These are phyloP conservation scores for Russula lepida DNA, from an alignment of 768 basidiomycete species.

Conservation along the genomic window DNA sequence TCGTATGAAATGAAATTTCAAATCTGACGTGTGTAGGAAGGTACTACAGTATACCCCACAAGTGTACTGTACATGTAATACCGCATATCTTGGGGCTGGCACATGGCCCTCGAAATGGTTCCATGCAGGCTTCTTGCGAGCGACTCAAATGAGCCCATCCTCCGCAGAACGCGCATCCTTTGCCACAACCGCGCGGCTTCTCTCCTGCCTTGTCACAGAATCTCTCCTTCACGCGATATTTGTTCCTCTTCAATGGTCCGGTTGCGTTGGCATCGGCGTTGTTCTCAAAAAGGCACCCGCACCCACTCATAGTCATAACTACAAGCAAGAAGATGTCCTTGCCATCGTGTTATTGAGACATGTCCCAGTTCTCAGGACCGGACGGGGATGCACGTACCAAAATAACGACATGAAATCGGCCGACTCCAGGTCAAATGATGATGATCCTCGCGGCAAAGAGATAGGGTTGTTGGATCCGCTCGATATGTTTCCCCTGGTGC, in stretches of 20 bases:
- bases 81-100: too few relatives aligned
- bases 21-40: too few relatives aligned
- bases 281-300: constrained; percentile 32
- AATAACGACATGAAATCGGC: too few relatives aligned
- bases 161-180: constrained; percentile 32
- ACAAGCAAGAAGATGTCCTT: constrained; percentile 31
- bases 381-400: too few relatives aligned
- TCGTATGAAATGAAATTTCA: too few relatives aligned
- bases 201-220: constrained; percentile 54
- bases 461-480: constrained; percentile 47
- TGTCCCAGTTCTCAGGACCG: constrained; percentile 40
- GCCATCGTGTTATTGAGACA: constrained; percentile 41
- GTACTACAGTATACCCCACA: too few relatives aligned
- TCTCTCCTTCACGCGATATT: constrained; percentile 44
- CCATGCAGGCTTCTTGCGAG: neutral
- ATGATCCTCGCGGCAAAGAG: constrained; percentile 28
- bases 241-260: constrained; percentile 31
- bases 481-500: constrained; percentile 43
- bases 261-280: constrained; percentile 35
- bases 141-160: neutral
- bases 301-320: neutral
- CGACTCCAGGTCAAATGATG: constrained; percentile 17
- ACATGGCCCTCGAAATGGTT: neutral
- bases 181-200: constrained; percentile 39
- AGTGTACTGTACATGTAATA: too few relatives aligned